phyloP scores from a whole-genome alignment of 1,284 basidiomycete species.

The Puccinia triticina region DNA sequence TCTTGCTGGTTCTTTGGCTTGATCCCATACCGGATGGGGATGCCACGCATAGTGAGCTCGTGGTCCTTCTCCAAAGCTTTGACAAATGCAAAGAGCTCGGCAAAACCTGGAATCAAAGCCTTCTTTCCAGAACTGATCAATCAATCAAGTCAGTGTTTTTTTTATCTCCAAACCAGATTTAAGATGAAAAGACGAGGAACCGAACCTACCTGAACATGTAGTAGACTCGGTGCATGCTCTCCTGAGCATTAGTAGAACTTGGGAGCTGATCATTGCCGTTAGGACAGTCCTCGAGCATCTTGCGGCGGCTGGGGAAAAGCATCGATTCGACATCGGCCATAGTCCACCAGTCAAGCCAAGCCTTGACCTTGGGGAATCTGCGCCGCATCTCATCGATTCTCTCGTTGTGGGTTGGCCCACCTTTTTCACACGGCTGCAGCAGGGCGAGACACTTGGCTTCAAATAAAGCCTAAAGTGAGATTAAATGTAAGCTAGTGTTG shows the following conservation, averaged over 20 bases:
- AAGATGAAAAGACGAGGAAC: too few relatives aligned
- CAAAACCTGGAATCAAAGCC: neutral
- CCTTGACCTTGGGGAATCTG: neutral
- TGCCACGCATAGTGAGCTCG: neutral
- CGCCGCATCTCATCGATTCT: too few relatives aligned
- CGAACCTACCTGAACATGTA: slow-evolving; percentile 12
- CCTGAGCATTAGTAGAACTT: too few relatives aligned
- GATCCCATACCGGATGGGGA: neutral
- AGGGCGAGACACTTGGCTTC: neutral
- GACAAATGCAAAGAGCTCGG: slow-evolving; percentile 3
- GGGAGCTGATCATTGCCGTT: too few relatives aligned
- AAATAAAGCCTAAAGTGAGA: neutral
- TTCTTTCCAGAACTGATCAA: neutral
- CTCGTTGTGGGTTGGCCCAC: too few relatives aligned
- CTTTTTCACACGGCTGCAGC: too few relatives aligned
- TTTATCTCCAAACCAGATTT: neutral
- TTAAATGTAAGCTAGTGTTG: too few relatives aligned
- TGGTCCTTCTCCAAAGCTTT: too few relatives aligned
- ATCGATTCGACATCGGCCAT: slow-evolving; percentile 16
- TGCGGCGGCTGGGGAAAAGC: neutral
- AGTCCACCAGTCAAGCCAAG: slow-evolving; percentile 23
- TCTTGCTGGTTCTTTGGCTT: neutral
- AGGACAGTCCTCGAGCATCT: too few relatives aligned
- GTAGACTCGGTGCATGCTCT: too few relatives aligned
- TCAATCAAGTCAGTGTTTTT: neutral